phyloP scores from a whole-genome alignment of 1,139 yeast genomes.

The Sugiyamaella neomexicana region DNA sequence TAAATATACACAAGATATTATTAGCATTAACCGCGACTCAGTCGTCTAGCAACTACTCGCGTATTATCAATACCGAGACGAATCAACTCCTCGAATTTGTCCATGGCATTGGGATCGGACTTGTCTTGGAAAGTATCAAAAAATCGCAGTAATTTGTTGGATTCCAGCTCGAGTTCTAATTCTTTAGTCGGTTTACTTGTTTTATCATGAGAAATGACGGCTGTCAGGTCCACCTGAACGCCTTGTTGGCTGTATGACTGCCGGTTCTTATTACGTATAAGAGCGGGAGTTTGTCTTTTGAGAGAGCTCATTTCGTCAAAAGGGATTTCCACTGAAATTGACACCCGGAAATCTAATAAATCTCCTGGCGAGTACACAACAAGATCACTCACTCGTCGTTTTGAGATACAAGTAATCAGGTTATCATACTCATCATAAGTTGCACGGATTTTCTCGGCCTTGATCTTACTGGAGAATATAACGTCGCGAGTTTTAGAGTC shows the following conservation, averaged over 20 bases:
- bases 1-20: not conserved
- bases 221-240: slow-evolving; percentile 39
- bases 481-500: slow-evolving; percentile 28
- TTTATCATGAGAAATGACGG: slow-evolving; percentile 33
- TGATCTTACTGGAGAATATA: slow-evolving; percentile 21
- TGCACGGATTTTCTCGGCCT: slow-evolving; percentile 44
- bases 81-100: slow-evolving; percentile 40
- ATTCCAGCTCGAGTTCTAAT: slow-evolving; percentile 63
- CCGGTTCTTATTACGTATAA: slow-evolving; percentile 55
- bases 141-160: slow-evolving; percentile 59
- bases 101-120: slow-evolving; percentile 36
- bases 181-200: slow-evolving; percentile 32
- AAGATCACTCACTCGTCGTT: slow-evolving; percentile 68
- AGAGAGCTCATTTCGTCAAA: slow-evolving; percentile 22
- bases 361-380: slow-evolving; percentile 75
- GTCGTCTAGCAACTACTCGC: slow-evolving; percentile 27
- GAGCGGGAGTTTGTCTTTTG: slow-evolving; percentile 33
- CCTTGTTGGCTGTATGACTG: slow-evolving; percentile 38
- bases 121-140: slow-evolving; percentile 46
- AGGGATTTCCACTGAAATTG: slow-evolving; percentile 76
- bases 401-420: slow-evolving; percentile 65
- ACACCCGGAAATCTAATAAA: slow-evolving; percentile 71
- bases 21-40: slow-evolving; percentile 23
- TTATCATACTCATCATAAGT: slow-evolving; percentile 35
- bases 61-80: slow-evolving; percentile 38